Conservation (phyloP, 371 early-diverging fungal species). For the Lichtheimia corymbifera region DNA sequence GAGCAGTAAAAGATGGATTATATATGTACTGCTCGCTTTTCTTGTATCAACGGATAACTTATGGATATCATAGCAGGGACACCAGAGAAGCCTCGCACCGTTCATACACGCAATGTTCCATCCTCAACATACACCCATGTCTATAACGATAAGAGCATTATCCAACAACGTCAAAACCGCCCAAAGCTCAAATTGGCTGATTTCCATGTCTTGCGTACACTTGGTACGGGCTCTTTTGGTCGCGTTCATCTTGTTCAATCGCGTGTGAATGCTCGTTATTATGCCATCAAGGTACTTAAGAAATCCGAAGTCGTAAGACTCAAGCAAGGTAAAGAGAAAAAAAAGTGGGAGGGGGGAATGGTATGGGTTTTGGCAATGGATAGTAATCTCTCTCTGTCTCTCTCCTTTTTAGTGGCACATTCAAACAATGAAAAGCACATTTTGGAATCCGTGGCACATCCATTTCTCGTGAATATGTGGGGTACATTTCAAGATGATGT, state of each 20-base stretch:
- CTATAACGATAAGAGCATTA: conserved; percentile 31
- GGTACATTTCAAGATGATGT: conserved; percentile 91
- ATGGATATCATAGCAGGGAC: not conserved
- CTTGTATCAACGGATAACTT: not conserved
- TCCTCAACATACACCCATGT: conserved; percentile 20
- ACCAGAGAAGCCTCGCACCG: too few species aligned
- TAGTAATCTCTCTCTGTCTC: not conserved
- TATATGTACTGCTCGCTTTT: not conserved
- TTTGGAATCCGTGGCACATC: conserved; percentile 83
- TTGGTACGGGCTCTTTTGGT: conserved; percentile 99
- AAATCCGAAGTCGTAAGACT: conserved; percentile 91
- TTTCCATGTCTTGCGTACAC: conserved; percentile 71
- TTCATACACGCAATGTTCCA: not conserved
- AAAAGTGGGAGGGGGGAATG: not conserved
- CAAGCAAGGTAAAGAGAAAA: conserved; percentile 63
- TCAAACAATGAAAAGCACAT: conserved; percentile 96
- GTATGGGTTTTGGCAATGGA: not conserved
- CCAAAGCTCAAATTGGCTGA: conserved; percentile 66
- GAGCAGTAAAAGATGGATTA: not conserved
- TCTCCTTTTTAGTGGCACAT: conserved; percentile 76
- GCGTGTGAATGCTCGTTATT: conserved; percentile 75
- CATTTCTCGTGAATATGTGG: conserved; percentile 89
- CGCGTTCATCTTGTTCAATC: conserved; percentile 91
- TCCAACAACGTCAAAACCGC: conserved; percentile 35
- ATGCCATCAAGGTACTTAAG: conserved; percentile 97